Evolutionary conservation across 257 asterid species (phyloP).

Genomic region (Gentiana straminea): DNA sequence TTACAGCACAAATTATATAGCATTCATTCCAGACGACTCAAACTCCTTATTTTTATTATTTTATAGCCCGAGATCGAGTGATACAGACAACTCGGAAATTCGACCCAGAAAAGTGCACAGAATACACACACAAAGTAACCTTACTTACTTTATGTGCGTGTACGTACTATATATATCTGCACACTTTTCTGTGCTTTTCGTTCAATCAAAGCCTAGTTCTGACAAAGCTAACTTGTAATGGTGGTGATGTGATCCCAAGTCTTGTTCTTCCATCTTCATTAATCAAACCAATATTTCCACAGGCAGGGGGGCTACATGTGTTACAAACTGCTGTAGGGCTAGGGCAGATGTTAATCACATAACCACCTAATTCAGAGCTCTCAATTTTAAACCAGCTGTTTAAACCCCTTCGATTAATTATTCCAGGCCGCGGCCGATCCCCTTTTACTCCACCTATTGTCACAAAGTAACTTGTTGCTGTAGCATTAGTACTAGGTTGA

Average conservation of each 20-base stretch:
- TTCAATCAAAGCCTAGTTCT: no score
- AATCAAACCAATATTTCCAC: conserved; percentile 9
- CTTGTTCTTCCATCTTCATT: conserved; percentile 6
- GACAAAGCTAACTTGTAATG: conserved; percentile 4
- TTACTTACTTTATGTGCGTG: no score
- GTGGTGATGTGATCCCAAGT: neutral
- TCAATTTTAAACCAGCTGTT: conserved; percentile 13
- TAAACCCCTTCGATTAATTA: neutral
- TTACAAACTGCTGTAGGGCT: neutral
- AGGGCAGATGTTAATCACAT: conserved; percentile 10
- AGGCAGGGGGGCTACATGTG: neutral
- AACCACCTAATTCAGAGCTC: neutral
- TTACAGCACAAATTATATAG: no score
- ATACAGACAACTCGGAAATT: no score
- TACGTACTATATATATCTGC: no score
- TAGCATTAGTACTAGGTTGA: neutral
- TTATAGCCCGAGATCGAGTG: no score
- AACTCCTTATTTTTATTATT: no score
- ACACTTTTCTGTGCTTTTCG: no score
- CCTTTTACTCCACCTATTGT: conserved; percentile 3
- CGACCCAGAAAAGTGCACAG: no score
- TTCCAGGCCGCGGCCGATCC: neutral
- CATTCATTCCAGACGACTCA: no score
- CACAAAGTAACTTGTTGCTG: neutral
- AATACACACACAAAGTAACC: no score